Conservation (phyloP, 495 filamentous ascomycete genomes). For the Hyaloscypha bicolor region DNA sequence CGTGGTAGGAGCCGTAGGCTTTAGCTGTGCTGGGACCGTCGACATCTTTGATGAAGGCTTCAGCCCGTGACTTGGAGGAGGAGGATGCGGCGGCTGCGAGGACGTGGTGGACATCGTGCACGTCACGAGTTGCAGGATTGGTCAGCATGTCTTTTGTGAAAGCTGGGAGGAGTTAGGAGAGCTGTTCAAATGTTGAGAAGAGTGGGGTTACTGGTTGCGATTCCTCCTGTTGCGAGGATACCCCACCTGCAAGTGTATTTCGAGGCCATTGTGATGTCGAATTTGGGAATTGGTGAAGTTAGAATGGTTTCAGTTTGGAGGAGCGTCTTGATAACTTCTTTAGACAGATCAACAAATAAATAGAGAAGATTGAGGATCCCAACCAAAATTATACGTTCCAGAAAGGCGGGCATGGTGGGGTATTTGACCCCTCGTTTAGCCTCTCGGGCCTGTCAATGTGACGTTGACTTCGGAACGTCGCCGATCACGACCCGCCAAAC, state of each 20-base stretch:
- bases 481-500: neutral
- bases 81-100: conserved; percentile 84
- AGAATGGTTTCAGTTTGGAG: neutral
- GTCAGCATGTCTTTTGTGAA: conserved; percentile 84
- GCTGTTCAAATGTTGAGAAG: neutral
- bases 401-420: neutral
- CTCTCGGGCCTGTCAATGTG: neutral
- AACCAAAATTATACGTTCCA: neutral
- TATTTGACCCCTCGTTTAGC: neutral
- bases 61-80: conserved; percentile 65
- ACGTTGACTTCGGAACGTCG: conserved; percentile 4
- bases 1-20: conserved; percentile 79
- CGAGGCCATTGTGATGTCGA: conserved; percentile 20
- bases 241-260: conserved; percentile 70
- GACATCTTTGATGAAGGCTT: conserved; percentile 69
- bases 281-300: neutral
- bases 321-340: neutral
- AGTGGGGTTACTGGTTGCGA: conserved; percentile 64
- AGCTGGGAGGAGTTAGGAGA: conserved; percentile 40
- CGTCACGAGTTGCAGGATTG: conserved; percentile 71
- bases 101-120: conserved; percentile 75
- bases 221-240: conserved; percentile 82
- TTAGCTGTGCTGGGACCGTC: conserved; percentile 65
- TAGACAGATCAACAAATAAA: neutral
- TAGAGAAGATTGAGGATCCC: neutral